A percentile compares a stretch with the other conserved stretches of the same genome.
These are phyloP conservation scores for Yamadazyma paraphyllophila DNA, from an alignment of 805 yeast genomes.

Conservation along the genomic window DNA sequence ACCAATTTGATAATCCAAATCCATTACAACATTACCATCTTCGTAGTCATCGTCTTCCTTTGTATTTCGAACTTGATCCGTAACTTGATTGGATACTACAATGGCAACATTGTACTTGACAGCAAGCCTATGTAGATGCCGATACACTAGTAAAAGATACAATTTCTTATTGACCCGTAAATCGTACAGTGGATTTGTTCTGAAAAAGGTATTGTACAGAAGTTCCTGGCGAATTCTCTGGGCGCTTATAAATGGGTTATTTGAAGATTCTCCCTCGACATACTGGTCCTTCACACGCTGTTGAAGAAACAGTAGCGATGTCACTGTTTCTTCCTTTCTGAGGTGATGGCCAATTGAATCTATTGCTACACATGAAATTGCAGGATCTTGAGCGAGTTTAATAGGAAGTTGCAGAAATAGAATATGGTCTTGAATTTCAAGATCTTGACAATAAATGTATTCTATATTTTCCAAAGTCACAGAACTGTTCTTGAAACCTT, in stretches of 20 bases:
- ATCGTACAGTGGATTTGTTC: slow-evolving; percentile 22
- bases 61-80: slow-evolving; percentile 49
- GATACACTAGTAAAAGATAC: slow-evolving; percentile 44
- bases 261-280: slow-evolving; percentile 11
- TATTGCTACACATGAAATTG: slow-evolving; percentile 50
- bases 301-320: slow-evolving; percentile 36
- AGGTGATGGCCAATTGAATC: slow-evolving; percentile 86
- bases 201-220: slow-evolving; percentile 22
- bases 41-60: slow-evolving; percentile 22
- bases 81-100: slow-evolving; percentile 76
- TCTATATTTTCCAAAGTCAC: slow-evolving; percentile 24
- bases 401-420: slow-evolving; percentile 67
- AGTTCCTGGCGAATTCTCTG: slow-evolving; percentile 17
- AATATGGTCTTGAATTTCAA: slow-evolving; percentile 74
- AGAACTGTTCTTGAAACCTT: slow-evolving; percentile 10
- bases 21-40: slow-evolving; percentile 18
- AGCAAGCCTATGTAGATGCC: slow-evolving; percentile 51
- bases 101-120: slow-evolving; percentile 51
- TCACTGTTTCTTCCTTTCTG: slow-evolving; percentile 48
- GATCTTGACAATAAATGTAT: slow-evolving; percentile 59
- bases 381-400: slow-evolving; percentile 22
- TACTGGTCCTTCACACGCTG: slow-evolving; percentile 21
- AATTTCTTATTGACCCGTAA: slow-evolving; percentile 38
- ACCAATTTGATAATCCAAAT: slow-evolving; percentile 64
- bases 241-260: slow-evolving; percentile 2